Percentiles rank a stretch among this genome's conserved stretches.
Conservation (phyloP, 2,329 filamentous ascomycete species). For the Dothideomycetidae sp. region DNA sequence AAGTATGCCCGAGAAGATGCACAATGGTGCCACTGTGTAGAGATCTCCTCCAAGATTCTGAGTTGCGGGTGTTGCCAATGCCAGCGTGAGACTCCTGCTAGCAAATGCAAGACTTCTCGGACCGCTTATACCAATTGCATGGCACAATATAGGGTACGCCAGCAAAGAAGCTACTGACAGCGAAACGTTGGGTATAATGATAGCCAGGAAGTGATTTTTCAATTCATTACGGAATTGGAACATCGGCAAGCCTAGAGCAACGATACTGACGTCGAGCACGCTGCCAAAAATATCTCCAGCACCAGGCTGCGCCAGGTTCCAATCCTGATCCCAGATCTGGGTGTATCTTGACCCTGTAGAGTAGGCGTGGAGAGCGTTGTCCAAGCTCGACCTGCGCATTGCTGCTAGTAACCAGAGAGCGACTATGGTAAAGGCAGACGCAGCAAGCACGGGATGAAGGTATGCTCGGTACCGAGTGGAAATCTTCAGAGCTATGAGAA, state of each 20-base stretch:
- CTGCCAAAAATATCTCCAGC: conserved; percentile 44
- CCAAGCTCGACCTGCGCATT: conserved; percentile 29
- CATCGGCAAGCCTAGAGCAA: conserved; percentile 46
- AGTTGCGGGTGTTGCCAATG: conserved; percentile 44
- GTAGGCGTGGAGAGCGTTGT: conserved; percentile 33
- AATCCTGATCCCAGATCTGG: conserved; percentile 33
- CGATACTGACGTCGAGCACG: conserved; percentile 43
- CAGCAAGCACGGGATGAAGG: conserved; percentile 45
- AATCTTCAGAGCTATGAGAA: conserved; percentile 36
- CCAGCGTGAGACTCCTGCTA: conserved; percentile 43
- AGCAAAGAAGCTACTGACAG: conserved; percentile 42
- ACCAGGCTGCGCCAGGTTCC: conserved; percentile 29
- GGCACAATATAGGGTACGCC: conserved; percentile 42
- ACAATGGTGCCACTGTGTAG: conserved; percentile 42
- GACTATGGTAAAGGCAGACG: conserved; percentile 39
- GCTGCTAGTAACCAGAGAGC: conserved; percentile 40
- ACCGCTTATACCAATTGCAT: conserved; percentile 40
- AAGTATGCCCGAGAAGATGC: conserved; percentile 45
- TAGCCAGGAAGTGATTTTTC: conserved; percentile 32
- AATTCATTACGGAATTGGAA: conserved; percentile 46
- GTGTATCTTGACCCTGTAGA: conserved; percentile 40
- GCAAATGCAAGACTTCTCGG: conserved; percentile 41
- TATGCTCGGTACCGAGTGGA: conserved; percentile 37
- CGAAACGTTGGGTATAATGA: conserved; percentile 39
- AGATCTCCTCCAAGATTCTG: conserved; percentile 43